Conservation (phyloP, 805 yeast genomes). For the Metschnikowia colocasiae region DNA sequence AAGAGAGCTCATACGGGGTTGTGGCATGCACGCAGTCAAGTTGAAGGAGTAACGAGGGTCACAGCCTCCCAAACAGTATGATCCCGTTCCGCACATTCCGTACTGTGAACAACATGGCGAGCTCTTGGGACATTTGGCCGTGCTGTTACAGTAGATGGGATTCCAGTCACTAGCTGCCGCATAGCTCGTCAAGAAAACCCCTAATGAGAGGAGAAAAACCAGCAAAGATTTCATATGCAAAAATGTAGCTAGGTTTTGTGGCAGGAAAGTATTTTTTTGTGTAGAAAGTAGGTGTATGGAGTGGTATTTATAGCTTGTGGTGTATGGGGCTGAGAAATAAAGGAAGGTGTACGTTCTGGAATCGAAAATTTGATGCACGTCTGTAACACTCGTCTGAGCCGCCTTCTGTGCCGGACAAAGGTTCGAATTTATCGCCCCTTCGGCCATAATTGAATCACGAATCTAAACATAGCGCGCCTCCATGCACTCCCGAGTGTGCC, state of each 20-base stretch:
- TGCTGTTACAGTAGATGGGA: slow-evolving; percentile 46
- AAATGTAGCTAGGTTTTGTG: neutral
- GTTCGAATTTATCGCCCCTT: neutral
- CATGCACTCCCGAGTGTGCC: neutral
- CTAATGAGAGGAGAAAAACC: slow-evolving; percentile 2
- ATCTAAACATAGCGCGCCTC: slow-evolving; percentile 4
- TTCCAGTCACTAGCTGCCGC: slow-evolving; percentile 9
- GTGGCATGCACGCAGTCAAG: slow-evolving; percentile 74
- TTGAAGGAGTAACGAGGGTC: slow-evolving; percentile 68
- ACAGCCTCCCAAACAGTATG: slow-evolving; percentile 82
- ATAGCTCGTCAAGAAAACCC: slow-evolving; percentile 7
- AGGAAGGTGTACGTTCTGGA: neutral
- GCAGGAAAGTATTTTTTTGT: neutral
- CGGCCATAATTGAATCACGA: neutral
- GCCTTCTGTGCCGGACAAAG: slow-evolving; percentile 1
- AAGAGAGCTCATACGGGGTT: slow-evolving; percentile 65
- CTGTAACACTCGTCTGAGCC: neutral
- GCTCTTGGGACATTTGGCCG: slow-evolving; percentile 64
- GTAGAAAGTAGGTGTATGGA: neutral
- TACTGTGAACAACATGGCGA: slow-evolving; percentile 83
- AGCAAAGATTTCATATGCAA: slow-evolving; percentile 10
- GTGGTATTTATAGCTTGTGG: neutral
- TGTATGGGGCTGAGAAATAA: neutral
- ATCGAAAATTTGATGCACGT: slow-evolving; percentile 1
- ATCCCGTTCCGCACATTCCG: slow-evolving; percentile 78